phyloP scores from a whole-genome alignment of 2,329 filamentous ascomycete genomes.

The Penicillium sp. region DNA sequence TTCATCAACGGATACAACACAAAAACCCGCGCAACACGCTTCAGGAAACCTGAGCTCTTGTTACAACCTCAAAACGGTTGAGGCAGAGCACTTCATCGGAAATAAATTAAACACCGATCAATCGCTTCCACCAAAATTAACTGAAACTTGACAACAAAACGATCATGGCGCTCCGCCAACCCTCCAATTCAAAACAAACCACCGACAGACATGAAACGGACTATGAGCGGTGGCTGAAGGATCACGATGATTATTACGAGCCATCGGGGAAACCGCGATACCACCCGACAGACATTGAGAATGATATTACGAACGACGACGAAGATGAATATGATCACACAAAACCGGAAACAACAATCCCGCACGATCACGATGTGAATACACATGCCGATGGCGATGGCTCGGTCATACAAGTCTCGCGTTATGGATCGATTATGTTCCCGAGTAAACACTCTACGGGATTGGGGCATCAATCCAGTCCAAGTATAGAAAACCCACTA shows the following conservation, averaged over 20 bases:
- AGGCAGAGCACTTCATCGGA: neutral
- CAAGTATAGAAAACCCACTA: neutral
- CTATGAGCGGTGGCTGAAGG: conserved; percentile 10
- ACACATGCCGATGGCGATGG: neutral
- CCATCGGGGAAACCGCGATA: conserved; percentile 1
- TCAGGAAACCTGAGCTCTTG: no score
- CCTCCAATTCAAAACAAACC: neutral
- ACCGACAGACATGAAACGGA: conserved; percentile 4
- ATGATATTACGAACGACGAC: neutral
- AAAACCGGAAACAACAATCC: neutral
- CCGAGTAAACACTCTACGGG: neutral
- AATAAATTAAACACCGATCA: neutral
- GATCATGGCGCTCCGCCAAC: neutral
- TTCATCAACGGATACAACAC: neutral
- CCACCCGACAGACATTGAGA: neutral
- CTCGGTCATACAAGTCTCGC: neutral
- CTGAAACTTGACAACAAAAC: no score
- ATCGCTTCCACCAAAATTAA: neutral
- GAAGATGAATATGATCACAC: neutral
- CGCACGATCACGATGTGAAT: neutral
- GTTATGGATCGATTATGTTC: neutral
- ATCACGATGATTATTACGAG: conserved; percentile 19
- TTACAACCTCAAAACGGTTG: no score
- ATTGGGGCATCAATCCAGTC: neutral
- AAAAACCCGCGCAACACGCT: no score